phyloP scores from a whole-genome alignment of 495 filamentous ascomycete species.

The Xylaria telfairii region DNA sequence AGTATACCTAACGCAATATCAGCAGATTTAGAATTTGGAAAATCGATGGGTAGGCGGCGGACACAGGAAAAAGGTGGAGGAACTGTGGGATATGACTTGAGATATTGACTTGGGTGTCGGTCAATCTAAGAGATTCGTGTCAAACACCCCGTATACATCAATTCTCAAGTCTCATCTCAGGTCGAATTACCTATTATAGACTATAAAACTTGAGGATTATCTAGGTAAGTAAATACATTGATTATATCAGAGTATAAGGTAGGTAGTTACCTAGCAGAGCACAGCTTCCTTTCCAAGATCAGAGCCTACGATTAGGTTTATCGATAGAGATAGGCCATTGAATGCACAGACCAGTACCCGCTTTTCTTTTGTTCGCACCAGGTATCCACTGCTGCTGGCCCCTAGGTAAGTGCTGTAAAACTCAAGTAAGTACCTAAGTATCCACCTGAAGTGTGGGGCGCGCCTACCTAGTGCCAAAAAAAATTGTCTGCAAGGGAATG shows the following conservation, averaged over 20 bases:
- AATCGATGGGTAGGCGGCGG: neutral
- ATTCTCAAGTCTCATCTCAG: neutral
- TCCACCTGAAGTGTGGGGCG: slow-evolving; percentile 13
- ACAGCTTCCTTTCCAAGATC: neutral
- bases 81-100: neutral
- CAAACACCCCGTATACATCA: neutral
- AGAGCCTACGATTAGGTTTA: neutral
- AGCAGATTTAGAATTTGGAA: too few relatives aligned
- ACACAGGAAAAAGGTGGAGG: too few relatives aligned
- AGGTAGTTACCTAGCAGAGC: neutral
- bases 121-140: neutral
- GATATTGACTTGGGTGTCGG: neutral
- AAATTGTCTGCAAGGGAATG: slow-evolving; percentile 26
- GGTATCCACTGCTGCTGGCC: neutral
- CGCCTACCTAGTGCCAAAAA: slow-evolving; percentile 30
- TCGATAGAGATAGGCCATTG: neutral
- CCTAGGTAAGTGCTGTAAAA: too few relatives aligned
- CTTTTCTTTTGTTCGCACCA: neutral
- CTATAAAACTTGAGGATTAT: neutral
- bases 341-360: neutral
- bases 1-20: too few relatives aligned
- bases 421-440: neutral
- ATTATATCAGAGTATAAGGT: neutral
- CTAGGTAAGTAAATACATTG: neutral
- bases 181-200: neutral